Conservation (phyloP, 164 flowering plant species). For the Piper betle region DNA sequence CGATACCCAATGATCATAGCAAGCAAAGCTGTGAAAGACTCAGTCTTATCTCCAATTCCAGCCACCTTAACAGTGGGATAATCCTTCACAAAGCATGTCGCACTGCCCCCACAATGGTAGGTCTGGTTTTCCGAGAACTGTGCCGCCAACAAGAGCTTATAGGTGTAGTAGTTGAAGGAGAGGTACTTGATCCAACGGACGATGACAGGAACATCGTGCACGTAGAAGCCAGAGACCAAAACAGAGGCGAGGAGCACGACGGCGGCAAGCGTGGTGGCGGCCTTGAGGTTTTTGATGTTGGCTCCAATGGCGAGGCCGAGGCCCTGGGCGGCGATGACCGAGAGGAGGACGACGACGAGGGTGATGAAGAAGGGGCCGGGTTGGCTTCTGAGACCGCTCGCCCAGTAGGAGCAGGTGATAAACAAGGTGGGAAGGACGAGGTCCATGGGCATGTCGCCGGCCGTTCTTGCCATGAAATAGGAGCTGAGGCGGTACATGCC, state of each 20-base stretch:
- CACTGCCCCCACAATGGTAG: conserved; percentile 22
- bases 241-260: conserved; percentile 45
- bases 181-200: conserved; percentile 57
- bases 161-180: conserved; percentile 37
- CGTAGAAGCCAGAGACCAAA: conserved; percentile 61
- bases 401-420: conserved; percentile 47
- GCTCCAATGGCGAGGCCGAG: conserved; percentile 78
- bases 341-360: conserved; percentile 27
- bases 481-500: conserved; percentile 6
- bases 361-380: conserved; percentile 23
- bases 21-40: conserved; percentile 22
- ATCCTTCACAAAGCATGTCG: conserved; percentile 27
- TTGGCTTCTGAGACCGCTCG: conserved; percentile 50
- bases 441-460: conserved; percentile 31
- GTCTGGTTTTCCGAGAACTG: conserved; percentile 34
- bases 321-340: conserved; percentile 50
- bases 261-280: conserved; percentile 40
- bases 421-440: conserved; percentile 63
- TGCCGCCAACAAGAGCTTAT: conserved; percentile 41
- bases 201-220: conserved; percentile 51
- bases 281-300: conserved; percentile 39
- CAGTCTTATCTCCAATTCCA: conserved; percentile 28
- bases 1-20: conserved; percentile 53
- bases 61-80: conserved; percentile 29
- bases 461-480: conserved; percentile 3